Evolutionary conservation across 257 asterid genomes (phyloP), one percentile per base, ranked within the genome.

Genomic region (Parsonsia alboflavescens): DNA sequence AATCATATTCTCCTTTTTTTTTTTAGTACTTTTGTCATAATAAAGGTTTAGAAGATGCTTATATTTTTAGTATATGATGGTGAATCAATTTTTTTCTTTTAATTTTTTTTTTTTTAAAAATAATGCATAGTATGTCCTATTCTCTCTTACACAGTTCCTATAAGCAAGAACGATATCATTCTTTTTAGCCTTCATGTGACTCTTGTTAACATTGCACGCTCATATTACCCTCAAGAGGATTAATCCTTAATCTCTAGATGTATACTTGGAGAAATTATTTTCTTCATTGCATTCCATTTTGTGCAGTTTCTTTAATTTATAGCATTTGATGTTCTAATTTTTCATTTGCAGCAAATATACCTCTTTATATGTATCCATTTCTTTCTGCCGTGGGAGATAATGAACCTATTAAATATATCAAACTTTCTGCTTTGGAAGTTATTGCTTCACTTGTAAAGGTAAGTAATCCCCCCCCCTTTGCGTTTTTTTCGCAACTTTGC

Each of bases 401-500:
- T 16, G 69, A 59, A 46, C 75, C 76, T 49, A 26, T 74, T 16
- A 58, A 17, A 45, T 8, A 9, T 61, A 3, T 79, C n/a, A 73
- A 75, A 72, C 53, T 79, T 57, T 21, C 75, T 52, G 26, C 46
- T 50, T 50, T 79, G 68, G 75, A 67, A 19, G 68, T 74, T 39
- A 41, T 79, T 30, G 61, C 62, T 41, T 45, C 82, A 16, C 75
- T 79, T 16, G 15, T 72, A 10, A 50, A 50, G 82, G 82, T 79
- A 11, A 59, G 3, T 3, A 33, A 33, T 33, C 39, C n/a, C n/a
- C n/a, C n/a, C n/a, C n/a, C n/a, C n/a, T n/a, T n/a, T n/a, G n/a
- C n/a, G n/a, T n/a, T n/a, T n/a, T n/a, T n/a, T n/a, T n/a, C n/a
- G n/a, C n/a, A n/a, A n/a, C n/a, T n/a, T n/a, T n/a, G n/a, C n/a